phyloP scores from a whole-genome alignment of 352 stramenopile genomes.

The Pythium dissimile region DNA sequence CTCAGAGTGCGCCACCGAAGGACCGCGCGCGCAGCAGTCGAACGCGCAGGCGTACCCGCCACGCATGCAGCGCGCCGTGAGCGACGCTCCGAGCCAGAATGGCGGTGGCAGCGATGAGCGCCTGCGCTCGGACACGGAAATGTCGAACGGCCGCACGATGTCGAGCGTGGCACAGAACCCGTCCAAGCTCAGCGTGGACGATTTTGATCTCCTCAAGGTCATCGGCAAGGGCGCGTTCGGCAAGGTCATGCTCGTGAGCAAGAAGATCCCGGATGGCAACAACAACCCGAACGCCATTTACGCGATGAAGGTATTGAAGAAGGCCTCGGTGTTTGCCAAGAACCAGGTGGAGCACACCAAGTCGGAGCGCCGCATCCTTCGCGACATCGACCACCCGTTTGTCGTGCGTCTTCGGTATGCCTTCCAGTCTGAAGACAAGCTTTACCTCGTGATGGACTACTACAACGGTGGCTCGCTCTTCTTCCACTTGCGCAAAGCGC shows the following conservation, averaged over 20 bases:
- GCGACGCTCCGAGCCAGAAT: slow-evolving; percentile 40
- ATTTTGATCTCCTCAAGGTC: slow-evolving; percentile 95
- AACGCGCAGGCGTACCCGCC: slow-evolving; percentile 12
- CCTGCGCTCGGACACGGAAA: slow-evolving; percentile 67
- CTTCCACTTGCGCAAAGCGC: slow-evolving; percentile 90
- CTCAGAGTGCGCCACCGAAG: slow-evolving; percentile 82
- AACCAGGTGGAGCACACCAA: slow-evolving; percentile 93
- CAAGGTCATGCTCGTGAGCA: slow-evolving; percentile 95
- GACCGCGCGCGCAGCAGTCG: slow-evolving; percentile 45
- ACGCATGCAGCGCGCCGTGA: slow-evolving; percentile 51
- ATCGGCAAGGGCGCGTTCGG: slow-evolving; percentile 95
- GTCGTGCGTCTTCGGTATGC: slow-evolving; percentile 91
- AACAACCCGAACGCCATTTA: slow-evolving; percentile 82
- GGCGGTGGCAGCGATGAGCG: slow-evolving; percentile 35
- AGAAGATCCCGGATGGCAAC: slow-evolving; percentile 77
- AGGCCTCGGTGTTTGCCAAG: slow-evolving; percentile 89
- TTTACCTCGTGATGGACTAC: slow-evolving; percentile 93
- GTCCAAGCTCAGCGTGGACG: slow-evolving; percentile 81
- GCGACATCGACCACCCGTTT: slow-evolving; percentile 91
- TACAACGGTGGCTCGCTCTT: slow-evolving; percentile 92
- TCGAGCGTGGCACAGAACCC: slow-evolving; percentile 30
- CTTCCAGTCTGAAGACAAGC: slow-evolving; percentile 92
- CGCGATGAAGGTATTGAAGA: slow-evolving; percentile 94
- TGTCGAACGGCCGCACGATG: slow-evolving; percentile 57
- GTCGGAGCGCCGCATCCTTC: slow-evolving; percentile 87